Conservation (phyloP, 257 asterid species). For the Echites panduratus region DNA sequence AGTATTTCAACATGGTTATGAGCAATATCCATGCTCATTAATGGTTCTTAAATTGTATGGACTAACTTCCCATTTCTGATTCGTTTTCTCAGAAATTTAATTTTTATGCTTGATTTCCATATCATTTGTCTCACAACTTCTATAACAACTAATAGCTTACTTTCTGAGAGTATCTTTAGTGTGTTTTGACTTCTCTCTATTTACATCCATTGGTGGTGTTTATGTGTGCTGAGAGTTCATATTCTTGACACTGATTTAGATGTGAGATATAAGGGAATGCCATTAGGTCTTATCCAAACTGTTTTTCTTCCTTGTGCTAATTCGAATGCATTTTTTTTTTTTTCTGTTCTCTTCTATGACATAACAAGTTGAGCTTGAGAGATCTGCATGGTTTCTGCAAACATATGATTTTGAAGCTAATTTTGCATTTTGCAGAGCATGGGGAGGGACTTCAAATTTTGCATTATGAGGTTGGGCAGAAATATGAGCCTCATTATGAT, state of each 20-base stretch:
- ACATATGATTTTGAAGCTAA: conserved; percentile 11
- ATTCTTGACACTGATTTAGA: not conserved
- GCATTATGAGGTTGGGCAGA: conserved; percentile 97
- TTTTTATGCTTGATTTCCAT: not conserved
- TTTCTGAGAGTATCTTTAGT: not conserved
- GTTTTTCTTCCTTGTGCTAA: not conserved
- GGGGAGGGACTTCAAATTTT: conserved; percentile 97
- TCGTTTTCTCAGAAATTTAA: not conserved
- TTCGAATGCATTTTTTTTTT: not conserved
- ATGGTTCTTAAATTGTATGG: not conserved
- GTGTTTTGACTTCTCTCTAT: not conserved
- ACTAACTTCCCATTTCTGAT: not conserved
- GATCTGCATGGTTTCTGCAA: not conserved
- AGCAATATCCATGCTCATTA: not conserved
- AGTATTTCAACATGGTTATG: not conserved
- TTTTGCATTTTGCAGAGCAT: conserved; percentile 52
- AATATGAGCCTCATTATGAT: conserved; percentile 92
- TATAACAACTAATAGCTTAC: not conserved
- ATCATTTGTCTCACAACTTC: not conserved
- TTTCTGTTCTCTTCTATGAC: not conserved
- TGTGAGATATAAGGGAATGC: not conserved
- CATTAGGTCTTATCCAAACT: not conserved
- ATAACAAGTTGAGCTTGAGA: not conserved
- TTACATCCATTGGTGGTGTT: not conserved
- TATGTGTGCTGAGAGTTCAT: not conserved